Conservation (phyloP, 352 stramenopile genomes). For the Globisporangium cederbergense region DNA sequence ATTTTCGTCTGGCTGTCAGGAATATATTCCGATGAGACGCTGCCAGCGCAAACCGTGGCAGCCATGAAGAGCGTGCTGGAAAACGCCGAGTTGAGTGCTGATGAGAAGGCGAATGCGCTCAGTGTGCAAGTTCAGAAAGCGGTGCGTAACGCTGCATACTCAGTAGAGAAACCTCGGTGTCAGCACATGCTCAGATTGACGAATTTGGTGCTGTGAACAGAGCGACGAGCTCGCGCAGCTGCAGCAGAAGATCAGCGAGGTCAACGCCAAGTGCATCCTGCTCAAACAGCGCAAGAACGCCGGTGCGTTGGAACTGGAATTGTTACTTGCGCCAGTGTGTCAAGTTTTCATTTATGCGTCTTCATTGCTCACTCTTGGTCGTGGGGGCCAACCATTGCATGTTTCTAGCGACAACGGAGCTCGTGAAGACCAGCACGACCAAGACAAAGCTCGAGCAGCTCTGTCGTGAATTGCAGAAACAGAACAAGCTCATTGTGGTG, state of each 20-base stretch:
- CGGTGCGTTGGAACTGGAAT: constrained; percentile 23
- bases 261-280: constrained; percentile 79
- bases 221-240: constrained; percentile 57
- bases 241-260: constrained; percentile 80
- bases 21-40: constrained; percentile 49
- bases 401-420: constrained; percentile 48
- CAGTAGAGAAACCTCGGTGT: neutral
- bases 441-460: constrained; percentile 83
- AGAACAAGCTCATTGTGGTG: constrained; percentile 86
- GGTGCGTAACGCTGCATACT: constrained; percentile 24
- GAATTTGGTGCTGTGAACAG: constrained; percentile 18
- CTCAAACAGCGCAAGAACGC: constrained; percentile 71
- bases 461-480: constrained; percentile 82
- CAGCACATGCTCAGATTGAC: neutral
- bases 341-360: neutral
- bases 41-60: constrained; percentile 31
- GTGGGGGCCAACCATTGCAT: neutral
- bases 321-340: neutral
- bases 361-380: too few species aligned
- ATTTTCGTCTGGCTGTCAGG: too few species aligned
- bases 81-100: constrained; percentile 29
- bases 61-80: constrained; percentile 36
- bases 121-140: constrained; percentile 33
- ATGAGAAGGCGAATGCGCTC: constrained; percentile 47
- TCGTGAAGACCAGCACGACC: constrained; percentile 56